These are phyloP conservation scores for Shiraia bambusicola DNA, from an alignment of 2,329 filamentous ascomycete genomes.

Conservation along the genomic window DNA sequence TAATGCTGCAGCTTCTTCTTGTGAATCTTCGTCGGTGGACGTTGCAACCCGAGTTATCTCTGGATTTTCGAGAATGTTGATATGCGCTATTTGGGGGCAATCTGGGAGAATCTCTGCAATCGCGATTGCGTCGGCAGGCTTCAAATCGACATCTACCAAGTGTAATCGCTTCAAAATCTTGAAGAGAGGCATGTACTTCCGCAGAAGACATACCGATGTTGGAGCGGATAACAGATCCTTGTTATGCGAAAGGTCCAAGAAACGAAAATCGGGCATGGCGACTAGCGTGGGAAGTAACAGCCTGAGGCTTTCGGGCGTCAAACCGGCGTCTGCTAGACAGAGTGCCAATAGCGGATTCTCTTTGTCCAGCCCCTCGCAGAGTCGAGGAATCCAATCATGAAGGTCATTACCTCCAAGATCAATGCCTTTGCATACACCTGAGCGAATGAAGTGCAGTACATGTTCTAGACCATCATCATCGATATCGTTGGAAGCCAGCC, in stretches of 20 bases:
- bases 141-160: constrained; percentile 79
- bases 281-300: constrained; percentile 73
- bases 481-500: constrained; percentile 79
- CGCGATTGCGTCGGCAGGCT: constrained; percentile 84
- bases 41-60: constrained; percentile 69
- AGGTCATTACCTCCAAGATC: constrained; percentile 86
- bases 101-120: constrained; percentile 90
- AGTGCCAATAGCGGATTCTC: constrained; percentile 71
- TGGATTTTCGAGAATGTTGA: constrained; percentile 83
- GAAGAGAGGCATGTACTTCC: constrained; percentile 84
- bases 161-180: constrained; percentile 78
- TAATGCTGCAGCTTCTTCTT: constrained; percentile 91
- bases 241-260: constrained; percentile 92
- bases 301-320: constrained; percentile 71
- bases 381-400: constrained; percentile 46
- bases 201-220: constrained; percentile 71
- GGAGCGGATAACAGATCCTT: constrained; percentile 74
- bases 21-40: constrained; percentile 73
- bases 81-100: constrained; percentile 74
- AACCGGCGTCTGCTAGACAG: constrained; percentile 81
- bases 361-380: constrained; percentile 55
- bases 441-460: constrained; percentile 72
- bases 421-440: constrained; percentile 79
- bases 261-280: constrained; percentile 72
- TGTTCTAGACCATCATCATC: constrained; percentile 73